Base-by-base conservation (phyloP, 2,329 filamentous ascomycete genomes). In the Mycogone perniciosa region DNA sequence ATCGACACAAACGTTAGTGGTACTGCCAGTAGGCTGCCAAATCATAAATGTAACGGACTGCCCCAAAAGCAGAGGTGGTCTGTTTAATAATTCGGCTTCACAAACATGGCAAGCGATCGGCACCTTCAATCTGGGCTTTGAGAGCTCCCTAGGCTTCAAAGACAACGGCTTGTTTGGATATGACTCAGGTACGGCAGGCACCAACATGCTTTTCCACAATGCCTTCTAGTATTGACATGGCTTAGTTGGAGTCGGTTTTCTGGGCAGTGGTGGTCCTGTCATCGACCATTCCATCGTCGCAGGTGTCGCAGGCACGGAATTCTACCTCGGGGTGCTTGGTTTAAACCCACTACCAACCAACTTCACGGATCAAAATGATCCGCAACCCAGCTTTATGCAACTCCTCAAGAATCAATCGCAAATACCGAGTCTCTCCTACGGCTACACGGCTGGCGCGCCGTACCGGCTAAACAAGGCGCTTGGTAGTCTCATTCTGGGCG, bases 251-350 rank as follows among this genome's bases (percentile, higher is more conserved):
- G 44, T 54, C 26, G 52, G 52, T 6, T 54, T 52, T 39, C 38
- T 54, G 1, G 52, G 52, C 7, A 54, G 52, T 20, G 52, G 52
- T 9, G 52, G 52, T 20, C 52, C 52, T 30, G 41, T 54, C 6
- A 49, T 54, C 52, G 52, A 54, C 31, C 31, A 52, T 39, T 54
- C 52, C 1, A 11, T 54, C 39, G 42, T 54, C 7, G 52, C 52
- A 8, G 52, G 52, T 4, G 45, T 54, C 7, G 46, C 34, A 26
- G 52, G 52, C 33, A 52, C 48, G 1, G 52, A 54, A 10, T 54
- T 54, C 29, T 52, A 54, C 37, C 52, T 54, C 2, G 48, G 48
- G 13, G 41, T 54, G 30, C 41, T 54, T 20, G 52, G 44, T 1
- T 37, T 54, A 27, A 54, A 52, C 11, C 52, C 52, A 10, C 48